Percentiles rank a stretch among this genome's conserved stretches.
Evolutionary conservation across 2,329 filamentous ascomycete species (phyloP).

Genomic region (Fusarium pseudonygamai): DNA sequence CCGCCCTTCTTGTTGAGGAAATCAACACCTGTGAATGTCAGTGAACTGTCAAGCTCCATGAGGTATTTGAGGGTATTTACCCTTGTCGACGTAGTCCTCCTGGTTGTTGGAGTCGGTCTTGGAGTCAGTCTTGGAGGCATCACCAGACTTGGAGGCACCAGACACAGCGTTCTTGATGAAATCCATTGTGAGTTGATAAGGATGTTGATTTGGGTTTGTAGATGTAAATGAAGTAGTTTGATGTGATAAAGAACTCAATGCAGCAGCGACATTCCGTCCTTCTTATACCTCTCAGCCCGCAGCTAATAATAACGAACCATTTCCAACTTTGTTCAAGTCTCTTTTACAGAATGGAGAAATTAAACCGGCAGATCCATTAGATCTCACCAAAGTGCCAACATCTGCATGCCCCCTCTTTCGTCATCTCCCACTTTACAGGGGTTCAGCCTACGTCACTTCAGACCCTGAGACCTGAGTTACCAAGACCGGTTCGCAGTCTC

Average conservation of each 20-base stretch:
- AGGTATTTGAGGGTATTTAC: slow-evolving; percentile 32
- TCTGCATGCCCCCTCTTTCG: slow-evolving; percentile 19
- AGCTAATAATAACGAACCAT: slow-evolving; percentile 11
- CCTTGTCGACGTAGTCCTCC: slow-evolving; percentile 54
- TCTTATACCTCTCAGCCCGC: slow-evolving; percentile 23
- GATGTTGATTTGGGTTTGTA: not conserved
- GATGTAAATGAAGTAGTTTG: not conserved
- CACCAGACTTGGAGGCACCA: slow-evolving; percentile 27
- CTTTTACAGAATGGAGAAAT: slow-evolving; percentile 14
- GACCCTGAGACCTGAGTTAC: slow-evolving; percentile 4
- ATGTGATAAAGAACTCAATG: not conserved
- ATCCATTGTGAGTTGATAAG: slow-evolving; percentile 48
- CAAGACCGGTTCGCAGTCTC: not conserved
- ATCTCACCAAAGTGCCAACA: slow-evolving; percentile 7
- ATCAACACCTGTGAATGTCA: slow-evolving; percentile 41
- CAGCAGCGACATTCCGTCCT: slow-evolving; percentile 1
- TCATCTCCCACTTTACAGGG: slow-evolving; percentile 25
- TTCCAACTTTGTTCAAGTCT: slow-evolving; percentile 1
- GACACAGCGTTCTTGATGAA: slow-evolving; percentile 43
- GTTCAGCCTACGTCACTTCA: slow-evolving; percentile 38
- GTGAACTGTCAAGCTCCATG: rapidly evolving
- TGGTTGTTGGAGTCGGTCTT: slow-evolving; percentile 1
- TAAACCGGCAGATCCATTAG: slow-evolving; percentile 26
- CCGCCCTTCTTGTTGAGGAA: slow-evolving; percentile 48
- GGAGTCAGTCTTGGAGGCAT: slow-evolving; percentile 11